A percentile compares a stretch with the other conserved stretches of the same genome.
These are phyloP conservation scores for Castanospermum australe DNA, from an alignment of 306 rosid genomes.

Conservation along the genomic window DNA sequence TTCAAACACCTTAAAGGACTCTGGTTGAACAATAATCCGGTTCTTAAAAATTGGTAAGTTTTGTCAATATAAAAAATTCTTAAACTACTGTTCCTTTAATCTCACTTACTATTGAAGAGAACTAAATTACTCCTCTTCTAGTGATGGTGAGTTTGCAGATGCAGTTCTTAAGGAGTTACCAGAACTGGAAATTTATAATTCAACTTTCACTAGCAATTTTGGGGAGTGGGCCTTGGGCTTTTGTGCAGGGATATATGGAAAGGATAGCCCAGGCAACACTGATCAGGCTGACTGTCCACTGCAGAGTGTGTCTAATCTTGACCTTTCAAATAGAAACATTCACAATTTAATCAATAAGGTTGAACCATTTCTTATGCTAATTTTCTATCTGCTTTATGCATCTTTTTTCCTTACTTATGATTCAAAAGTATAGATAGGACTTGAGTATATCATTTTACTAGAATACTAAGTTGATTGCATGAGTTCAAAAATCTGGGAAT, in stretches of 20 bases:
- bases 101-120: slow-evolving; percentile 8
- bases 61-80: not conserved
- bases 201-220: slow-evolving; percentile 59
- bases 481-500: slow-evolving; percentile 13
- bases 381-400: slow-evolving; percentile 10
- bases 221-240: slow-evolving; percentile 87
- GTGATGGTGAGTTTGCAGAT: slow-evolving; percentile 53
- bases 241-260: slow-evolving; percentile 77
- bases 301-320: slow-evolving; percentile 59
- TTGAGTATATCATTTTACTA: not conserved
- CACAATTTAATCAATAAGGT: slow-evolving; percentile 72
- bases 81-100: not conserved
- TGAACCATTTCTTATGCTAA: not conserved
- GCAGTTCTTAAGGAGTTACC: slow-evolving; percentile 51
- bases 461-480: not conserved
- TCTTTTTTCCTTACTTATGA: not conserved
- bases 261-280: slow-evolving; percentile 66
- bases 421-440: not conserved
- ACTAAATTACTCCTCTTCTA: slow-evolving; percentile 30
- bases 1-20: slow-evolving; percentile 73
- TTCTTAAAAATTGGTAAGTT: slow-evolving; percentile 49
- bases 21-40: slow-evolving; percentile 80
- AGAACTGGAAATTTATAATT: slow-evolving; percentile 76
- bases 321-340: slow-evolving; percentile 74
- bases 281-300: slow-evolving; percentile 42